phyloP scores from a whole-genome alignment of 1,284 basidiomycete species.

The Vanrija sp. region DNA sequence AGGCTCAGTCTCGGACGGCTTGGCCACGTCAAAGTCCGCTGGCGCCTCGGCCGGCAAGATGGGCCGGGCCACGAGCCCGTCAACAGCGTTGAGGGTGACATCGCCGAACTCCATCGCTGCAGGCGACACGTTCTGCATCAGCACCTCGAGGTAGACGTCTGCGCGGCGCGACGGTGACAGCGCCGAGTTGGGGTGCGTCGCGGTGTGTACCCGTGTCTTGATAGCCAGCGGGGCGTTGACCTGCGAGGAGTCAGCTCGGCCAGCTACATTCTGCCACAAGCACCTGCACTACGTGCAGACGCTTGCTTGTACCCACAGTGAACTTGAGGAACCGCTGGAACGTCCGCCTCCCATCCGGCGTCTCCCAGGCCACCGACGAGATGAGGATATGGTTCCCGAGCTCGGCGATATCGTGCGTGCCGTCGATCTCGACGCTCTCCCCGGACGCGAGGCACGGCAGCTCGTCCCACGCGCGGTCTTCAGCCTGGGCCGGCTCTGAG shows the following conservation, averaged over 20 bases:
- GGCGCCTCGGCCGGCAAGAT: constrained; percentile 11
- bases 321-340: constrained; percentile 88
- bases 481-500: constrained; percentile 9
- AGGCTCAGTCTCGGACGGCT: neutral
- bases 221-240: constrained; percentile 82
- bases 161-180: constrained; percentile 62
- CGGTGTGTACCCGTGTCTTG: constrained; percentile 78
- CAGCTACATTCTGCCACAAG: neutral
- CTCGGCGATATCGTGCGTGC: constrained; percentile 41
- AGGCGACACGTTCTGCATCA: constrained; percentile 77
- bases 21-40: constrained; percentile 14
- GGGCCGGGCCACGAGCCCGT: constrained; percentile 60
- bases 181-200: constrained; percentile 66
- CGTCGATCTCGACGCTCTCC: constrained; percentile 27
- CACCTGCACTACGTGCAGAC: neutral
- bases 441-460: constrained; percentile 23
- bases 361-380: constrained; percentile 44
- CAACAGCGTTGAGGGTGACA: constrained; percentile 67
- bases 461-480: constrained; percentile 13
- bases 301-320: constrained; percentile 56
- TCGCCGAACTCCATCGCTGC: constrained; percentile 71
- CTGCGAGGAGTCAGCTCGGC: constrained; percentile 49
- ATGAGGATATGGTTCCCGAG: constrained; percentile 42
- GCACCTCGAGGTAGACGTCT: constrained; percentile 79
- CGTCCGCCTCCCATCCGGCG: constrained; percentile 62